These are phyloP conservation scores for Debaryomyces robertsiae DNA, from an alignment of 1,139 yeast species.

Conservation along the genomic window DNA sequence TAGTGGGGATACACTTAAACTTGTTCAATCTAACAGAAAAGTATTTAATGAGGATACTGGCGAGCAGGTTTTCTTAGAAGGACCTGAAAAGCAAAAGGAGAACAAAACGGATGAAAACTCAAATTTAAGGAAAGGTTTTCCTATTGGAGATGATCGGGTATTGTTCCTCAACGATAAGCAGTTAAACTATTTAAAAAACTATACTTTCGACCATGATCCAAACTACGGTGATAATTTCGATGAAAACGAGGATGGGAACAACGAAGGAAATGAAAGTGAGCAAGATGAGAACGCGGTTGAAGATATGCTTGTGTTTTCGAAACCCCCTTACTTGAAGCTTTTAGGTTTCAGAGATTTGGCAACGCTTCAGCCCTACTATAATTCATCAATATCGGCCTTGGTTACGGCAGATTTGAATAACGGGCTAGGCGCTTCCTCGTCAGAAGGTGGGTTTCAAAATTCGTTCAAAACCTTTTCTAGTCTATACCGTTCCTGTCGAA, in stretches of 20 bases:
- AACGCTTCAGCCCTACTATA: slow-evolving; percentile 52
- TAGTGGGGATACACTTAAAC: slow-evolving; percentile 50
- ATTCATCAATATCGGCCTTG: slow-evolving; percentile 58
- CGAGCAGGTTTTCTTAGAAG: slow-evolving; percentile 19
- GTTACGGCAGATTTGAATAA: slow-evolving; percentile 48
- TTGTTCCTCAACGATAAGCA: slow-evolving; percentile 32
- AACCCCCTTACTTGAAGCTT: slow-evolving; percentile 50
- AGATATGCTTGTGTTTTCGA: slow-evolving; percentile 22
- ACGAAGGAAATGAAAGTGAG: slow-evolving; percentile 18
- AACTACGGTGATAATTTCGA: slow-evolving; percentile 19
- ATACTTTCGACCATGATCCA: slow-evolving; percentile 39
- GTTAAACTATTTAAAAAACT: slow-evolving; percentile 32
- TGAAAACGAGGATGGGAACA: slow-evolving; percentile 17
- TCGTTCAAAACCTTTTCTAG: slow-evolving; percentile 71
- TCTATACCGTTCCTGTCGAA: slow-evolving; percentile 61
- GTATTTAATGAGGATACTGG: slow-evolving; percentile 23
- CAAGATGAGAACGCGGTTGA: slow-evolving; percentile 11
- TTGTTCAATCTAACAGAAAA: slow-evolving; percentile 54
- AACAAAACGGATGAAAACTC: slow-evolving; percentile 47
- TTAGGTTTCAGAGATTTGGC: slow-evolving; percentile 63
- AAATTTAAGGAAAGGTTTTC: slow-evolving; percentile 32
- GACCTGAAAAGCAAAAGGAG: slow-evolving; percentile 16
- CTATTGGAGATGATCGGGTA: slow-evolving; percentile 31
- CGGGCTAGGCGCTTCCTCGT: slow-evolving; percentile 28
- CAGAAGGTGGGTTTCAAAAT: slow-evolving; percentile 50